Conservation (phyloP, 2,329 filamentous ascomycete genomes). For the Aspergillus intermedius region DNA sequence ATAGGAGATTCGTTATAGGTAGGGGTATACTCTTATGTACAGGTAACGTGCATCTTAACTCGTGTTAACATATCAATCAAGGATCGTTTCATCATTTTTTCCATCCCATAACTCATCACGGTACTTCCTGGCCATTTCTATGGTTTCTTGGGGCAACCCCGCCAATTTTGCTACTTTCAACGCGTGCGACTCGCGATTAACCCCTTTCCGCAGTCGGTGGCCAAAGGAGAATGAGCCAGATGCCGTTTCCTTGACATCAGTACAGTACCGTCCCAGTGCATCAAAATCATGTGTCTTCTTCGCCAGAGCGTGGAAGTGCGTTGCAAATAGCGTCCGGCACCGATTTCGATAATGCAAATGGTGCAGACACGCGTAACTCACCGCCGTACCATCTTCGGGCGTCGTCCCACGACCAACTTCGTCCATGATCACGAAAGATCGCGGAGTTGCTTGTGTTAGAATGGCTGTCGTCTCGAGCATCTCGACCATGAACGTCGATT, state of each 20-base stretch:
- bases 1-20: conserved; percentile 7
- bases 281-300: conserved; percentile 62
- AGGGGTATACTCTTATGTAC: background rate
- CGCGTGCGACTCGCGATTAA: conserved; percentile 84
- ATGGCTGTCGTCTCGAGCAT: conserved; percentile 96
- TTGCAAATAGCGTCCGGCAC: conserved; percentile 82
- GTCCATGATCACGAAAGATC: conserved; percentile 96
- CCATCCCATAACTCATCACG: conserved; percentile 31
- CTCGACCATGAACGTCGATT: conserved; percentile 99
- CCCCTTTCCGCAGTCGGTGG: conserved; percentile 70
- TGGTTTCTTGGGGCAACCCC: conserved; percentile 66
- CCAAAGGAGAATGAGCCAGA: conserved; percentile 73
- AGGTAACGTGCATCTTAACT: background rate
- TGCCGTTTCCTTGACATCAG: conserved; percentile 71
- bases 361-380: conserved; percentile 81
- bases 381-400: conserved; percentile 81
- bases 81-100: background rate
- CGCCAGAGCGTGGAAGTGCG: conserved; percentile 81
- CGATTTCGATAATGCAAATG: conserved; percentile 73
- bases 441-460: conserved; percentile 71
- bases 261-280: conserved; percentile 71
- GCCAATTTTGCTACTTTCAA: conserved; percentile 89
- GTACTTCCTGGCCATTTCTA: conserved; percentile 59
- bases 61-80: background rate
- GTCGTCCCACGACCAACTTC: conserved; percentile 94